phyloP scores from a whole-genome alignment of 1,284 basidiomycete genomes.

The Leccinum pachyderme region DNA sequence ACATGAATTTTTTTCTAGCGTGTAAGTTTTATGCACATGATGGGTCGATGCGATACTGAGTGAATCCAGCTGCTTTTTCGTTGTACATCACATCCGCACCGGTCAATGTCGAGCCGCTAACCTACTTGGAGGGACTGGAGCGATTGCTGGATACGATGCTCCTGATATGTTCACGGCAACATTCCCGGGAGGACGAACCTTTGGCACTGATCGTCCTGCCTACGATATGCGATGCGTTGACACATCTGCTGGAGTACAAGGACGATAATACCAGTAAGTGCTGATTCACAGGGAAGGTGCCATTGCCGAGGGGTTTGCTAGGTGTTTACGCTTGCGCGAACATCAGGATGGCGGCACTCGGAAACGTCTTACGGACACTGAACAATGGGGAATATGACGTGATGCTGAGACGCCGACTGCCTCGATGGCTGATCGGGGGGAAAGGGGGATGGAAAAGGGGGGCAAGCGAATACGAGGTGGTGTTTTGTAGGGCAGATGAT shows the following conservation, averaged over 20 bases:
- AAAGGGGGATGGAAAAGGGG: slow-evolving; percentile 15
- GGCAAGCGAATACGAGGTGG: slow-evolving; percentile 14
- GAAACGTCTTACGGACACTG: slow-evolving; percentile 28
- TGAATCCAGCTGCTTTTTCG: slow-evolving; percentile 45
- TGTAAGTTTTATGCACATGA: slow-evolving; percentile 19
- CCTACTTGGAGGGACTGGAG: slow-evolving; percentile 52
- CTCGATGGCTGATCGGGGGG: background rate
- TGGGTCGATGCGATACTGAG: background rate
- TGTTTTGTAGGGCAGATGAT: slow-evolving; percentile 20
- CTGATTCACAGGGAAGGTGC: too few relatives aligned
- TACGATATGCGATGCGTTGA: slow-evolving; percentile 48
- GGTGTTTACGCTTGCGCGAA: slow-evolving; percentile 36
- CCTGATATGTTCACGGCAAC: slow-evolving; percentile 44
- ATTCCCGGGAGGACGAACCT: slow-evolving; percentile 44
- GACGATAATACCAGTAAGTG: slow-evolving; percentile 36
- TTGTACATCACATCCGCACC: slow-evolving; percentile 40
- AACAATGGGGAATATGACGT: slow-evolving; percentile 4
- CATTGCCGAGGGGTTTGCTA: slow-evolving; percentile 7
- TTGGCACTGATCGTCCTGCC: slow-evolving; percentile 49
- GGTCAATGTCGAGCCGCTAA: slow-evolving; percentile 35
- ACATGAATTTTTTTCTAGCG: slow-evolving; percentile 19
- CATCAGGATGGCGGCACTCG: slow-evolving; percentile 50
- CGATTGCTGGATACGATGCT: slow-evolving; percentile 50
- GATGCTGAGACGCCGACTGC: slow-evolving; percentile 17
- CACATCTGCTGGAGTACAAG: slow-evolving; percentile 35